Conservation (phyloP, 2,329 filamentous ascomycete species). For the Fusarium avenaceum region DNA sequence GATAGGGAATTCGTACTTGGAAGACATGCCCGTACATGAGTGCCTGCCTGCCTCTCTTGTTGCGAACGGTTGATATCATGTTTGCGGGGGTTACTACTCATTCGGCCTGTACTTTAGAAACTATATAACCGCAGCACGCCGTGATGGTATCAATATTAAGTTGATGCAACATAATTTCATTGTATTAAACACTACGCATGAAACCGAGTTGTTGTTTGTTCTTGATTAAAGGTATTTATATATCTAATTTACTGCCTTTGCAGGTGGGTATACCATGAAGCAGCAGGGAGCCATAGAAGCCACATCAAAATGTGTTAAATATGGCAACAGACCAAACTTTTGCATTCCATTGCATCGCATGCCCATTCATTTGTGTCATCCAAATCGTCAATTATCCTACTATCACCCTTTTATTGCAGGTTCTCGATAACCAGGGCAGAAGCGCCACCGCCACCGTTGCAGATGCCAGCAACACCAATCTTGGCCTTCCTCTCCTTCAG, state of each 20-base stretch:
- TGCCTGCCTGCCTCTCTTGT: slow-evolving; percentile 23
- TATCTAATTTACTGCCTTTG: slow-evolving; percentile 37
- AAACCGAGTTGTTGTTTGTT: slow-evolving; percentile 4
- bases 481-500: slow-evolving; percentile 92
- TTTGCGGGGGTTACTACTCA: slow-evolving; percentile 19
- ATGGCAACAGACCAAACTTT: slow-evolving; percentile 40
- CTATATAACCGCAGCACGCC: slow-evolving; percentile 40
- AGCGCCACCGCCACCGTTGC: slow-evolving; percentile 97
- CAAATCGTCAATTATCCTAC: slow-evolving; percentile 43
- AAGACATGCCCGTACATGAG: slow-evolving; percentile 22
- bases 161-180: slow-evolving; percentile 3
- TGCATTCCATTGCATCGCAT: slow-evolving; percentile 37
- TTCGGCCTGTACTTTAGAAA: slow-evolving; percentile 47
- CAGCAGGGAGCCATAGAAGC: slow-evolving; percentile 34
- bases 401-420: slow-evolving; percentile 62
- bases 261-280: slow-evolving; percentile 34
- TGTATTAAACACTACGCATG: not conserved
- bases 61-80: slow-evolving; percentile 24
- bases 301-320: slow-evolving; percentile 34
- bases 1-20: slow-evolving; percentile 19
- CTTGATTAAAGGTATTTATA: slow-evolving; percentile 39
- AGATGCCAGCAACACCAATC: slow-evolving; percentile 94
- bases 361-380: slow-evolving; percentile 40
- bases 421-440: slow-evolving; percentile 92
- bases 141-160: slow-evolving; percentile 22